A percentile compares a stretch with the other conserved stretches of the same genome.
These are phyloP conservation scores for Magnusiomyces ingens DNA, from an alignment of 1,139 yeast genomes.

Conservation along the genomic window DNA sequence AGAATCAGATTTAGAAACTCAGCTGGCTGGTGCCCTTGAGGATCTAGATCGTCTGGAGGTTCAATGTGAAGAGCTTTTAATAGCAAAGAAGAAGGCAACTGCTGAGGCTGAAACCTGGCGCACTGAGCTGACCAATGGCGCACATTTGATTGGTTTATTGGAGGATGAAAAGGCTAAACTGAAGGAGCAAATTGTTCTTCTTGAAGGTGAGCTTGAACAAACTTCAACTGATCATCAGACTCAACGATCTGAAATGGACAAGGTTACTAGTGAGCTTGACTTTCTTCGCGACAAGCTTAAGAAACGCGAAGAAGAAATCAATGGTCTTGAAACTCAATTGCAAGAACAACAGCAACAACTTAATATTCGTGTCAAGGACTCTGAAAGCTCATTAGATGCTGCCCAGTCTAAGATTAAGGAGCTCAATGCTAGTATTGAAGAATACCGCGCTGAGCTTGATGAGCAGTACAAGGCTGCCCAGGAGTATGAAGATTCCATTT, in stretches of 20 bases:
- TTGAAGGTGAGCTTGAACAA: slow-evolving; percentile 26
- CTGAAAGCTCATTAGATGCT: slow-evolving; percentile 23
- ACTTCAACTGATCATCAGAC: slow-evolving; percentile 15
- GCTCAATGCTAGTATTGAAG: slow-evolving; percentile 45
- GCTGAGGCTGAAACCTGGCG: slow-evolving; percentile 29
- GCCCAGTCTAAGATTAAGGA: slow-evolving; percentile 40
- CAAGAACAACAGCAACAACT: slow-evolving; percentile 34
- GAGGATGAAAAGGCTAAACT: slow-evolving; percentile 32
- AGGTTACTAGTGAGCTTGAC: slow-evolving; percentile 29
- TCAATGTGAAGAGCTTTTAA: slow-evolving; percentile 34
- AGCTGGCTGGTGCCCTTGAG: slow-evolving; percentile 31
- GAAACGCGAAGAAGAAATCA: slow-evolving; percentile 35
- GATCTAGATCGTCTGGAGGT: slow-evolving; percentile 35
- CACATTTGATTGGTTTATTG: slow-evolving; percentile 28
- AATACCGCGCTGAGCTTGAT: slow-evolving; percentile 37
- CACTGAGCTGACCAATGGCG: slow-evolving; percentile 32
- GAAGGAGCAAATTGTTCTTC: slow-evolving; percentile 20
- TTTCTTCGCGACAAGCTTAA: slow-evolving; percentile 21
- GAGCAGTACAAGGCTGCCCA: slow-evolving; percentile 35
- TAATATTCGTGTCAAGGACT: not conserved
- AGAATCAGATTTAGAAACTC: slow-evolving; percentile 38
- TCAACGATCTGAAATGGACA: slow-evolving; percentile 17
- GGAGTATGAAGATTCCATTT: slow-evolving; percentile 34
- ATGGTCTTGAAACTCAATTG: slow-evolving; percentile 32
- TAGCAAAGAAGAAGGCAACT: slow-evolving; percentile 34